phyloP scores from a whole-genome alignment of 805 yeast genomes.

The Ogataea populi-albae region DNA sequence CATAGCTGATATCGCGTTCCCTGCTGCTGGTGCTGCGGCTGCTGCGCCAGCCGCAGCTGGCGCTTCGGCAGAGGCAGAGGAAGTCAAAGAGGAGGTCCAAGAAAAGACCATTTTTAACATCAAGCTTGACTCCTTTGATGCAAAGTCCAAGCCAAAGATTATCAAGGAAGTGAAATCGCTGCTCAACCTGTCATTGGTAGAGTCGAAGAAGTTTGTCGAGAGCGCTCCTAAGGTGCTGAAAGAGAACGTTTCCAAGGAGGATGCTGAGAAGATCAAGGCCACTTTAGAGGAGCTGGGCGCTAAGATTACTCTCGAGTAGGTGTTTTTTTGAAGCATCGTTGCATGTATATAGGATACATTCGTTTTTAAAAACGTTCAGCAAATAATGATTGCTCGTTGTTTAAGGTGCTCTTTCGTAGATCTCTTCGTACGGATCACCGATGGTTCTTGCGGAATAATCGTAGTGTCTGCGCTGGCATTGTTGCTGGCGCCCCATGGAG shows the following conservation, averaged over 20 bases:
- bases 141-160: conserved; percentile 94
- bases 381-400: too few species aligned
- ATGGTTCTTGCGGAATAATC: too few species aligned
- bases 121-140: conserved; percentile 90
- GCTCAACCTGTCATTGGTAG: conserved; percentile 90
- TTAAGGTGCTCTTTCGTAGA: too few species aligned
- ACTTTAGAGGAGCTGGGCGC: conserved; percentile 95
- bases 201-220: conserved; percentile 97
- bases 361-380: too few species aligned
- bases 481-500: too few species aligned
- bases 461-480: too few species aligned
- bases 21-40: conserved; percentile 61
- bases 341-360: conserved; percentile 13
- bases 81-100: conserved; percentile 72
- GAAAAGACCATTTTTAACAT: conserved; percentile 91
- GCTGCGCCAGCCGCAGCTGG: conserved; percentile 66
- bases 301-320: conserved; percentile 81
- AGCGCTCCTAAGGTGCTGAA: conserved; percentile 94
- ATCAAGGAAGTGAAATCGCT: conserved; percentile 94
- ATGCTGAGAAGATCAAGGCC: conserved; percentile 93
- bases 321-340: conserved; percentile 3
- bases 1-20: conserved; percentile 90
- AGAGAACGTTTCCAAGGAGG: conserved; percentile 94
- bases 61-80: conserved; percentile 69
- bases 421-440: too few species aligned